Conservation (phyloP, 2,329 filamentous ascomycete species). For the Rutstroemia sp. region DNA sequence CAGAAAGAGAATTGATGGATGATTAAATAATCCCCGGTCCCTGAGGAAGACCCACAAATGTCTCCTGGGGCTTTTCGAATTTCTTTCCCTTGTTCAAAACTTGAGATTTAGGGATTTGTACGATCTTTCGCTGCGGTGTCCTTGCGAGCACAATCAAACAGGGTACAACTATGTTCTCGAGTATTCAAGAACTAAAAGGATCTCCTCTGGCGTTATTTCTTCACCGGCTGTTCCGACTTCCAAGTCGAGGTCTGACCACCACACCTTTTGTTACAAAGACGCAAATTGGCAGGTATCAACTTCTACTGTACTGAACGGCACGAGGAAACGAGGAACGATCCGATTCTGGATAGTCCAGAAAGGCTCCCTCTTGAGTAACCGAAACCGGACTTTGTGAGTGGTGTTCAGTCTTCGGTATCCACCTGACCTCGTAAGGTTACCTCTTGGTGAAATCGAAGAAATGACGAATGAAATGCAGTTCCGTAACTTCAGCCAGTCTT, state of each 20-base stretch:
- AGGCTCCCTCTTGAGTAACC: neutral
- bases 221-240: neutral
- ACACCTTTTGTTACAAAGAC: neutral
- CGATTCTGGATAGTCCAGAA: neutral
- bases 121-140: neutral
- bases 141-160: neutral
- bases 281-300: neutral
- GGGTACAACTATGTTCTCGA: neutral
- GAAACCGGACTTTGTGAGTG: neutral
- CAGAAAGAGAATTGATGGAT: too few species aligned
- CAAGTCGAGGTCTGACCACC: slow-evolving; percentile 13
- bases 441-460: neutral
- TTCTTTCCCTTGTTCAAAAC: neutral
- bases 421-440: neutral
- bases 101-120: neutral
- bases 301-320: neutral
- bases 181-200: neutral
- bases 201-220: neutral
- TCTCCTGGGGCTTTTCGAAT: neutral
- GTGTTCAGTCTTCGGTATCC: neutral
- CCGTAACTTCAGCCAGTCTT: neutral
- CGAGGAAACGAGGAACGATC: too few species aligned
- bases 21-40: neutral
- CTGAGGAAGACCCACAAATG: neutral
- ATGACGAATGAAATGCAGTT: neutral